Evolutionary conservation across 1,284 basidiomycete species (phyloP).

Genomic region (Vanrija pseudolonga): DNA sequence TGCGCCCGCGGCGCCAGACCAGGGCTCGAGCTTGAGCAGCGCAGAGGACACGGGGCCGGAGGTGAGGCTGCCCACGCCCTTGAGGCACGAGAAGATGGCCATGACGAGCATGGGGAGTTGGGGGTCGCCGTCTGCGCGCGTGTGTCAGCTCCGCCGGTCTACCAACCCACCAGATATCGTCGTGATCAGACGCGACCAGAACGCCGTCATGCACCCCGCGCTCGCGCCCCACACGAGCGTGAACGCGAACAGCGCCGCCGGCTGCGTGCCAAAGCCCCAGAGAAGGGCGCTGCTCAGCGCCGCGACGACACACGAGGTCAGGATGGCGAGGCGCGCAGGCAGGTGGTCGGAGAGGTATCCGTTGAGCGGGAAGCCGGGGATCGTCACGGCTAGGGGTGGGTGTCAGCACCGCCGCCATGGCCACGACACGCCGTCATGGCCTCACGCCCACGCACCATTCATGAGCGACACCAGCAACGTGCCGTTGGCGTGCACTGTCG

Average conservation of each 20-base stretch:
- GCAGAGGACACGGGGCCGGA: slow-evolving; percentile 42
- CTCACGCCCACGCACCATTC: slow-evolving; percentile 40
- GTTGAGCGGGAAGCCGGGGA: slow-evolving; percentile 31
- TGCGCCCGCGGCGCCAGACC: slow-evolving; percentile 33
- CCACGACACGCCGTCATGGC: too few species aligned
- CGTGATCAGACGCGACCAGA: slow-evolving; percentile 39
- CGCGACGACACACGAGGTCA: slow-evolving; percentile 38
- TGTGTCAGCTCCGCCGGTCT: neutral
- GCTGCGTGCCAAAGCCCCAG: slow-evolving; percentile 45
- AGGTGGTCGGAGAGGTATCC: slow-evolving; percentile 43
- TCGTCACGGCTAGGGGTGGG: neutral
- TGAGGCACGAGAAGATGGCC: slow-evolving; percentile 38
- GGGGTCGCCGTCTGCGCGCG: slow-evolving; percentile 38
- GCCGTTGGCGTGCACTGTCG: slow-evolving; percentile 37
- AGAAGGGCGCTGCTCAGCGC: slow-evolving; percentile 40
- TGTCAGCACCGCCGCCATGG: too few species aligned
- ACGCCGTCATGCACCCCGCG: slow-evolving; percentile 31
- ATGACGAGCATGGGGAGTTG: slow-evolving; percentile 34
- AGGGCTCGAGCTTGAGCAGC: slow-evolving; percentile 22
- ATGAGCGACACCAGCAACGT: slow-evolving; percentile 44
- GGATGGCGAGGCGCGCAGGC: slow-evolving; percentile 30
- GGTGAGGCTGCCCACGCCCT: slow-evolving; percentile 46
- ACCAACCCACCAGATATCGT: slow-evolving; percentile 31
- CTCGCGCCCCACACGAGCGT: slow-evolving; percentile 33
- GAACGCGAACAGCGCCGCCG: slow-evolving; percentile 29